These are phyloP conservation scores for Penicillium crystallinum DNA, from an alignment of 495 filamentous ascomycete genomes.

Conservation along the genomic window DNA sequence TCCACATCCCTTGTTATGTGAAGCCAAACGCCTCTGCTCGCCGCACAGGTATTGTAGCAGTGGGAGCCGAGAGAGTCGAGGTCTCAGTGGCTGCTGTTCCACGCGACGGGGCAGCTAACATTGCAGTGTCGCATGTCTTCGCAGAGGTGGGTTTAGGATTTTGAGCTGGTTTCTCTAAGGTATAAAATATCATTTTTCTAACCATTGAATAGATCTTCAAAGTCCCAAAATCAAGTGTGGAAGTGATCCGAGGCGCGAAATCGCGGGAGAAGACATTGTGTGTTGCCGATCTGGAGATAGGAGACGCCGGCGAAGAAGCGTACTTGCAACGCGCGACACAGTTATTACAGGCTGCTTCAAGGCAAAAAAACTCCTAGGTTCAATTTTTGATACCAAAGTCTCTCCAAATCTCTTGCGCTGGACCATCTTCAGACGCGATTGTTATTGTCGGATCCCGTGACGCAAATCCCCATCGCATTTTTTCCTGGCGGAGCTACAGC, in stretches of 20 bases:
- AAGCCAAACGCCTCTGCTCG: conserved; percentile 59
- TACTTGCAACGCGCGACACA: conserved; percentile 22
- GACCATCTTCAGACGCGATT: background rate
- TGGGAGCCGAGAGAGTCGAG: conserved; percentile 52
- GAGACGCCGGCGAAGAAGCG: conserved; percentile 20
- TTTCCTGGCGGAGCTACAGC: conserved; percentile 6
- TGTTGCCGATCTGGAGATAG: conserved; percentile 28
- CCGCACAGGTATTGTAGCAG: conserved; percentile 51
- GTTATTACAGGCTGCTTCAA: conserved; percentile 9
- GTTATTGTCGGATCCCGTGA: conserved; percentile 21
- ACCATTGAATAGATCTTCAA: conserved; percentile 40
- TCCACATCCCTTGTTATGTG: conserved; percentile 54
- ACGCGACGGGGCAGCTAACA: conserved; percentile 62
- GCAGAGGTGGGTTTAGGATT: conserved; percentile 46
- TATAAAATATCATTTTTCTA: background rate
- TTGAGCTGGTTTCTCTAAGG: background rate
- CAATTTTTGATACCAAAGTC: background rate
- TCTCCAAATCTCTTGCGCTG: background rate
- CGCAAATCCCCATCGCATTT: conserved; percentile 15
- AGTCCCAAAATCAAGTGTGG: conserved; percentile 58
- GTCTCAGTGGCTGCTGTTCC: conserved; percentile 59
- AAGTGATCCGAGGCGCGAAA: conserved; percentile 58
- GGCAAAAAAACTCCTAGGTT: background rate
- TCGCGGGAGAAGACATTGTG: conserved; percentile 56
- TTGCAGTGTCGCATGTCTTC: conserved; percentile 57